Conservation (phyloP, 495 filamentous ascomycete genomes). For the Talaromyces ruber region DNA sequence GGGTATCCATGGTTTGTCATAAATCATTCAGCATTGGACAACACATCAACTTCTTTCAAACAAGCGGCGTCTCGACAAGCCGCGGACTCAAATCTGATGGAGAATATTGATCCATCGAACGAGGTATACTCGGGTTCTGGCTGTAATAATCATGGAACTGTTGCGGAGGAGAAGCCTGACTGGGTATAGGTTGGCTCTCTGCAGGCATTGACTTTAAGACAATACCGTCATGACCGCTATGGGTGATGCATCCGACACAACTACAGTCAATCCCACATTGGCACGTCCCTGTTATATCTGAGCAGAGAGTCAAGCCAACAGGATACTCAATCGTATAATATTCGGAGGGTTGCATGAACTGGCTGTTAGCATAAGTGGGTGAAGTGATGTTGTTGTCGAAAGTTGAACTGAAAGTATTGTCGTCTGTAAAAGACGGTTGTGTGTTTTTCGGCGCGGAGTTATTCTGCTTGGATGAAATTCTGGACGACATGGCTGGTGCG, state of each 20-base stretch:
- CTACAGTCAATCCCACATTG: conserved; percentile 41
- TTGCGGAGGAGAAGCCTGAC: not conserved
- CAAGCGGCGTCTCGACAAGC: conserved; percentile 2
- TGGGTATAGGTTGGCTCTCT: not conserved
- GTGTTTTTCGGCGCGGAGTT: not conserved
- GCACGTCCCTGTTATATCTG: conserved; percentile 37
- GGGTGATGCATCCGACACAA: conserved; percentile 43
- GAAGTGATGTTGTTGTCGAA: conserved; percentile 21
- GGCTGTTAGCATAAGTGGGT: conserved; percentile 12
- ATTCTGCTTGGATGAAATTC: not conserved
- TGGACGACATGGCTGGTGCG: not conserved
- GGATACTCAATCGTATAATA: conserved; percentile 41
- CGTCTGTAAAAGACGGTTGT: not conserved
- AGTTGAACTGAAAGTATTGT: not conserved
- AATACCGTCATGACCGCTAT: conserved; percentile 37
- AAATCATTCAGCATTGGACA: not conserved
- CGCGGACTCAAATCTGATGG: conserved; percentile 1
- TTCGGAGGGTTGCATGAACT: conserved; percentile 33
- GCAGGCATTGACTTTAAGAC: conserved; percentile 11
- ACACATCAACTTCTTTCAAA: not conserved
- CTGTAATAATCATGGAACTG: not conserved
- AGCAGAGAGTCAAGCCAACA: conserved; percentile 28
- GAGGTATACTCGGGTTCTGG: not conserved
- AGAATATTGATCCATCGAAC: conserved; percentile 4
- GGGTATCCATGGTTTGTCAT: conserved; percentile 3